A percentile compares a stretch with the other conserved stretches of the same genome.
Evolutionary conservation across 176 grass and related monocot species (phyloP).

Genomic region (Echinochloa phyllopogon): DNA sequence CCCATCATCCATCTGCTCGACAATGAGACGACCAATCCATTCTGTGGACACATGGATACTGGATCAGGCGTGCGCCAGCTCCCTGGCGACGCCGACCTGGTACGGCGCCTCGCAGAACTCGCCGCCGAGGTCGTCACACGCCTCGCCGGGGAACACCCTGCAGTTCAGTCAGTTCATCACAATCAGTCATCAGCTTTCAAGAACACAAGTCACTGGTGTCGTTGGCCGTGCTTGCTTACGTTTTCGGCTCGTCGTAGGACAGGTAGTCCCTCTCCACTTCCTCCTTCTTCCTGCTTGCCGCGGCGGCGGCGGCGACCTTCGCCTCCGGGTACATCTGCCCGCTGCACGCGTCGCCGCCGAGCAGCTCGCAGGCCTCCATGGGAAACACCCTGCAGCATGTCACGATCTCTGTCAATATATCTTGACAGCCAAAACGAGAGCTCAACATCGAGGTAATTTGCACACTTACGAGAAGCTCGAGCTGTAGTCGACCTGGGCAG

Average conservation of each 20-base stretch:
- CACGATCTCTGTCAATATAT: not conserved
- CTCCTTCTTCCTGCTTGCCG: conserved; percentile 4
- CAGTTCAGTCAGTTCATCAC: not conserved
- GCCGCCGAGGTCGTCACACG: conserved; percentile 87
- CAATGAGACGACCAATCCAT: not conserved
- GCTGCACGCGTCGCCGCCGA: conserved; percentile 72
- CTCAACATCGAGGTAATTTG: too few relatives aligned
- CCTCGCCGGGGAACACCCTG: conserved; percentile 95
- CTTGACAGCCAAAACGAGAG: not conserved
- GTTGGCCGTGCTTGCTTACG: conserved; percentile 38
- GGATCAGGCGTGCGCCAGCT: not conserved
- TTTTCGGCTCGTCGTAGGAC: conserved; percentile 68
- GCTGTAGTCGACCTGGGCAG: conserved; percentile 56
- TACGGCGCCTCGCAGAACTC: conserved; percentile 86
- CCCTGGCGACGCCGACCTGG: conserved; percentile 46
- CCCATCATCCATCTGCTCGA: not conserved
- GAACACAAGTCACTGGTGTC: too few relatives aligned
- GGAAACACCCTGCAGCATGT: conserved; percentile 71
- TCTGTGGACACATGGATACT: not conserved
- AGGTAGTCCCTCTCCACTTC: conserved; percentile 79
- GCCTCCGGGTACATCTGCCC: conserved; percentile 72
- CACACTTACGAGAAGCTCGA: conserved; percentile 55
- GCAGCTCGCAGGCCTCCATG: conserved; percentile 81
- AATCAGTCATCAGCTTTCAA: not conserved
- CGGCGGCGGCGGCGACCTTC: conserved; percentile 40